Percentiles rank a stretch among this genome's conserved stretches.
These are phyloP conservation scores for Clitopilus passeckerianus DNA, from an alignment of 768 basidiomycete genomes.

Conservation along the genomic window DNA sequence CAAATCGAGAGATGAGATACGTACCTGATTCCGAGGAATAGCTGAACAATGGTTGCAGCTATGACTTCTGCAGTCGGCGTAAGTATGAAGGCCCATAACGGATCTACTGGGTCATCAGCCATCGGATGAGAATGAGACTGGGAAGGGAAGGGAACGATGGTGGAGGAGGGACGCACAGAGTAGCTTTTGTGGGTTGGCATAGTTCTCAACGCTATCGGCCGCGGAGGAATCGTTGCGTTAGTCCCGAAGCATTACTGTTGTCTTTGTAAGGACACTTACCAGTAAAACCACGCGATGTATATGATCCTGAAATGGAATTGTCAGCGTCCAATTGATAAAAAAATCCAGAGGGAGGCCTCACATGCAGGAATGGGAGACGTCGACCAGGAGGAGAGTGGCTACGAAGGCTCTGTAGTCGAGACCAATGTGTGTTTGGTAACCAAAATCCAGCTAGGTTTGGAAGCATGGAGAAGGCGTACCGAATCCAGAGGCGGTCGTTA, in stretches of 20 bases:
- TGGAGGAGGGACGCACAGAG: not conserved
- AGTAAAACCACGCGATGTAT: not conserved
- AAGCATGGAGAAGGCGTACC: not conserved
- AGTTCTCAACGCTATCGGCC: not conserved
- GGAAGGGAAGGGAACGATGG: no score
- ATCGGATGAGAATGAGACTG: no score
- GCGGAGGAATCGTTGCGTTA: not conserved
- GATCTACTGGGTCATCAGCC: no score
- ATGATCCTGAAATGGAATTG: not conserved
- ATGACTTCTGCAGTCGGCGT: not conserved
- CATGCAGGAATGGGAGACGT: not conserved
- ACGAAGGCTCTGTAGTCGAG: not conserved
- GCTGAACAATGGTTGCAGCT: not conserved
- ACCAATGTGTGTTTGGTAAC: no score
- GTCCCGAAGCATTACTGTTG: not conserved
- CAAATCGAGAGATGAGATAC: no score
- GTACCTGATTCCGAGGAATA: not conserved
- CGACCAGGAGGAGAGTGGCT: not conserved
- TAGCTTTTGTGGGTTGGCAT: not conserved
- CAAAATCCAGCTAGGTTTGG: no score
- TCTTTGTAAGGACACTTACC: not conserved
- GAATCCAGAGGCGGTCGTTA: not conserved
- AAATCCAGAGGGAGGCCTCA: not conserved
- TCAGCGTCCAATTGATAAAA: not conserved
- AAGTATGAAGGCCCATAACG: not conserved